phyloP scores from a whole-genome alignment of 2,329 filamentous ascomycete species.

The Ceratocystis alfenasii region DNA sequence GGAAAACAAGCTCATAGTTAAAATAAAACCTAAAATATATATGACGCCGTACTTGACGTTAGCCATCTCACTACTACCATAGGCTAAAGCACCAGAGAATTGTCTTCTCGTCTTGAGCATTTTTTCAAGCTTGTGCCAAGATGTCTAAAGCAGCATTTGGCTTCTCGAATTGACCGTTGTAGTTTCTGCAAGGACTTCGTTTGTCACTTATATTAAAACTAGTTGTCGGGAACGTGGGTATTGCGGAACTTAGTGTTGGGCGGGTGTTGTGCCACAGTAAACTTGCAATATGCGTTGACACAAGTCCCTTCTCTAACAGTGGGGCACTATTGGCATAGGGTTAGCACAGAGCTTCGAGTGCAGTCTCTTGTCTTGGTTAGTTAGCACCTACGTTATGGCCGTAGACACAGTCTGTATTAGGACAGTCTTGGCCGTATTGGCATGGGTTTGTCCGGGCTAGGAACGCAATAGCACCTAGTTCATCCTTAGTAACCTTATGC shows the following conservation, averaged over 20 bases:
- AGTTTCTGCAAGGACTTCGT: neutral
- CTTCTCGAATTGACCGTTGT: no score
- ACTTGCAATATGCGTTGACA: constrained; percentile 24
- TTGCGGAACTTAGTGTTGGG: constrained; percentile 7
- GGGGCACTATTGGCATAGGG: constrained; percentile 36
- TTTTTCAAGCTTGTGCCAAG: no score
- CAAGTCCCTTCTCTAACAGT: constrained; percentile 42
- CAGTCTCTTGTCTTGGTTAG: neutral
- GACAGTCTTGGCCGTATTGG: constrained; percentile 45
- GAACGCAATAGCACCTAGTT: constrained; percentile 44
- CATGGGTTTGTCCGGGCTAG: constrained; percentile 48
- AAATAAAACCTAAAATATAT: no score
- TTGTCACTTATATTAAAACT: neutral
- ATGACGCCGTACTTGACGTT: no score
- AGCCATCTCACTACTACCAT: no score
- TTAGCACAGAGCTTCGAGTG: constrained; percentile 3
- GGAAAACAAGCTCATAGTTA: no score
- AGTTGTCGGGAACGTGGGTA: neutral
- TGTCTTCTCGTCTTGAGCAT: no score
- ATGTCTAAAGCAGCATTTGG: no score
- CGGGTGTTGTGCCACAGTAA: constrained; percentile 11
- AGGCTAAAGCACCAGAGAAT: no score
- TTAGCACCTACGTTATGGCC: constrained; percentile 44
- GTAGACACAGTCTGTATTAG: constrained; percentile 47
- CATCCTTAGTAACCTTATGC: constrained; percentile 41